A percentile compares a stretch with the other conserved stretches of the same genome.
Evolutionary conservation across 2,329 filamentous ascomycete species (phyloP).

Genomic region (Truncatella angustata): DNA sequence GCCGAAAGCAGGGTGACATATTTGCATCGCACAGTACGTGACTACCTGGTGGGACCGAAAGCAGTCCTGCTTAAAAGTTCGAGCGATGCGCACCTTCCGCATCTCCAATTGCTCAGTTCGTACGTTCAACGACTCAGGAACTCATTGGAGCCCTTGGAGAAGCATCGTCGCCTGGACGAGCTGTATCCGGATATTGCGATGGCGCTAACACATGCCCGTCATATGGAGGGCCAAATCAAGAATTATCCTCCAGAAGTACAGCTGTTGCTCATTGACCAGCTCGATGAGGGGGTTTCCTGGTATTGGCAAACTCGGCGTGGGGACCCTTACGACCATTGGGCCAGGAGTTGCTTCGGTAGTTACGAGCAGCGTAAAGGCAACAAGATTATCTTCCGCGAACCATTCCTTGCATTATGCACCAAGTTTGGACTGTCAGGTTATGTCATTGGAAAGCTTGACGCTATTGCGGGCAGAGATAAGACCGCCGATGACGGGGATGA

Average conservation of each 20-base stretch:
- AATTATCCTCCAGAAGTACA: too few species aligned
- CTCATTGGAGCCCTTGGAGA: constrained; percentile 32
- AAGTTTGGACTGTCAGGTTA: constrained; percentile 31
- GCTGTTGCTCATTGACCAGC: constrained; percentile 26
- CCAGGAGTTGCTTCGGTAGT: constrained; percentile 27
- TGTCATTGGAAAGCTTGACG: constrained; percentile 20
- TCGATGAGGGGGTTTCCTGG: constrained; percentile 28
- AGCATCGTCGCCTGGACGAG: constrained; percentile 35
- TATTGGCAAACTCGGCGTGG: constrained; percentile 24
- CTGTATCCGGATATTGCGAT: constrained; percentile 37
- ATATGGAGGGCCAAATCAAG: too few species aligned
- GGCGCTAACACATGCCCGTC: constrained; percentile 34
- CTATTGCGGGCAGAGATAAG: constrained; percentile 1
- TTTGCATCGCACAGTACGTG: constrained; percentile 32
- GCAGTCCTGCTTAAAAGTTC: too few species aligned
- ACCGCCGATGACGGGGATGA: neutral
- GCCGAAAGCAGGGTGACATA: constrained; percentile 27
- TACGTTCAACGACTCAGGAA: constrained; percentile 32
- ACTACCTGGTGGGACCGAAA: constrained; percentile 35
- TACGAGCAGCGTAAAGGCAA: constrained; percentile 29
- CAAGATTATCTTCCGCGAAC: constrained; percentile 24
- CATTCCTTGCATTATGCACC: constrained; percentile 30
- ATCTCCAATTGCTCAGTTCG: constrained; percentile 30
- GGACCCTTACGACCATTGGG: constrained; percentile 32
- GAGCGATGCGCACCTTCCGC: too few species aligned